Percentiles rank a stretch among this genome's conserved stretches.
Evolutionary conservation across 371 early-diverging fungal species (phyloP).

Genomic region (Syncephalastrum contaminatum): DNA sequence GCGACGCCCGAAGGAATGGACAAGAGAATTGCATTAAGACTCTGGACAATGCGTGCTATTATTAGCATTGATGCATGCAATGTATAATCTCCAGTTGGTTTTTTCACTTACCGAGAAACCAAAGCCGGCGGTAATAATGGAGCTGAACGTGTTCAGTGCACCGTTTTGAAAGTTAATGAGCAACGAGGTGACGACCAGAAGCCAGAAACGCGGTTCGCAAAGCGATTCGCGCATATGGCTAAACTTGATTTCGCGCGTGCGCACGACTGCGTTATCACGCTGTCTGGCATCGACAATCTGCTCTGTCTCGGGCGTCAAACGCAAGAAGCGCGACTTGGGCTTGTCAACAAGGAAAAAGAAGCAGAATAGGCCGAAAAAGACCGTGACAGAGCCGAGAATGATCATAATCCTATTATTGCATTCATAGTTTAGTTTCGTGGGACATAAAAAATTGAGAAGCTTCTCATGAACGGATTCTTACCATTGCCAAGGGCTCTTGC

Average conservation of each 20-base stretch:
- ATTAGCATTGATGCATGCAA: not conserved
- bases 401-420: constrained; percentile 25
- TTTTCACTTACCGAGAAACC: constrained; percentile 34
- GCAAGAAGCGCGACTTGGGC: constrained; percentile 18
- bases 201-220: constrained; percentile 24
- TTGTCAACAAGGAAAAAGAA: constrained; percentile 27
- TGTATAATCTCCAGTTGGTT: not conserved
- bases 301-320: constrained; percentile 18
- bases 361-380: constrained; percentile 13
- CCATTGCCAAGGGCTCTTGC: constrained; percentile 54
- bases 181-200: constrained; percentile 24
- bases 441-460: constrained; percentile 46
- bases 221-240: constrained; percentile 32
- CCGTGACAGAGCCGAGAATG: constrained; percentile 21
- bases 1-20: constrained; percentile 36
- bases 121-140: constrained; percentile 36
- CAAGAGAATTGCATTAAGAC: constrained; percentile 37
- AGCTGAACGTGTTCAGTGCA: constrained; percentile 32
- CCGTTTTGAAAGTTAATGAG: constrained; percentile 41
- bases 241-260: constrained; percentile 23
- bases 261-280: constrained; percentile 29
- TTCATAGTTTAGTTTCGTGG: constrained; percentile 10
- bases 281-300: constrained; percentile 24
- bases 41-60: constrained; percentile 6
- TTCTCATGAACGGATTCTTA: constrained; percentile 46